Evolutionary conservation across 352 stramenopile genomes (phyloP).

Genomic region (Pilasporangium apinafurcum): DNA sequence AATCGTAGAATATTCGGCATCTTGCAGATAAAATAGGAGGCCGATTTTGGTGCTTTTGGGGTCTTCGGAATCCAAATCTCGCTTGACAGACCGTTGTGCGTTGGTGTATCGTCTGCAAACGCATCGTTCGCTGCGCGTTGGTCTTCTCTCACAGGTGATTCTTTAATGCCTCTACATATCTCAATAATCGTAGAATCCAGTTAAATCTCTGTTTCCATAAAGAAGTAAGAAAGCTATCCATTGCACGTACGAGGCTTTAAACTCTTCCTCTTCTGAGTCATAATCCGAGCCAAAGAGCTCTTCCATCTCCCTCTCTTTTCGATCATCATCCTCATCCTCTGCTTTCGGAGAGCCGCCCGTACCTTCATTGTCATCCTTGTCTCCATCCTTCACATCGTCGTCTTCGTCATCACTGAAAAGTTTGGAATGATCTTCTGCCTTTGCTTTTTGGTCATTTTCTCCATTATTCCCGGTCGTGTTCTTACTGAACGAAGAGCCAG

Average conservation of each 20-base stretch:
- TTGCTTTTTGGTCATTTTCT: conserved; percentile 6
- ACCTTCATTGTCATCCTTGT: background rate
- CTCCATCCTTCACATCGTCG: conserved; percentile 22
- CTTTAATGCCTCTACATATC: conserved; percentile 72
- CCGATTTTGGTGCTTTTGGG: conserved; percentile 53
- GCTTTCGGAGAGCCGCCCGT: conserved; percentile 11
- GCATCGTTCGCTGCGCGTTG: conserved; percentile 29
- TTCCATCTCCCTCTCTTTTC: conserved; percentile 81
- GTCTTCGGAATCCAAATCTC: conserved; percentile 76
- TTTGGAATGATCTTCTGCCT: conserved; percentile 21
- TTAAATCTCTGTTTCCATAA: too few species aligned
- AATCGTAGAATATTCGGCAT: conserved; percentile 85
- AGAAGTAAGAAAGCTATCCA: too few species aligned
- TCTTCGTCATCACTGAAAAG: conserved; percentile 74
- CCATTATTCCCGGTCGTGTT: background rate
- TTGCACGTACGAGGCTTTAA: conserved; percentile 73
- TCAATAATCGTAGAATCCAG: too few species aligned
- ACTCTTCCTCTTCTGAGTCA: conserved; percentile 85
- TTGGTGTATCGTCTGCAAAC: conserved; percentile 34
- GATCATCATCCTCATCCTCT: conserved; percentile 20
- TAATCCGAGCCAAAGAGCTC: conserved; percentile 88
- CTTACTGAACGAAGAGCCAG: conserved; percentile 21
- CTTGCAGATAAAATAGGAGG: conserved; percentile 68
- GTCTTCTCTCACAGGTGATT: conserved; percentile 67
- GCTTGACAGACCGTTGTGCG: conserved; percentile 28